Conservation (phyloP, 2,329 filamentous ascomycete species). For the Ambrosiella xylebori region DNA sequence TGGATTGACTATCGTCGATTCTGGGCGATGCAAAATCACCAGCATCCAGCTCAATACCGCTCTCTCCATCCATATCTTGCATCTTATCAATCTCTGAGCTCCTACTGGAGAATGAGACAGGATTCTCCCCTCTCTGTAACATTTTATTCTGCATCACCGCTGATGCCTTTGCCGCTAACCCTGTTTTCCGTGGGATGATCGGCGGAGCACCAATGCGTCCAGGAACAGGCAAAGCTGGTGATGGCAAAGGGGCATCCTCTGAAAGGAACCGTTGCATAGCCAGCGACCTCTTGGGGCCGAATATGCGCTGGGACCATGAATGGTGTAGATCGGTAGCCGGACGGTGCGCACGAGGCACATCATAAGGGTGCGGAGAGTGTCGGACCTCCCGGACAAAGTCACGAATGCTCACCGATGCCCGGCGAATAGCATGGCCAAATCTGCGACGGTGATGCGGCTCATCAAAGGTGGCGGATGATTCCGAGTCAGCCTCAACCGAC, state of each 20-base stretch:
- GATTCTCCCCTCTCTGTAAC: conserved; percentile 3
- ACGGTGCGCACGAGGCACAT: not conserved
- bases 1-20: no score
- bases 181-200: conserved; percentile 40
- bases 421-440: not conserved
- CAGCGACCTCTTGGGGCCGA: no score
- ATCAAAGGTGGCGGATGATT: not conserved
- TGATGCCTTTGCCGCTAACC: conserved; percentile 43
- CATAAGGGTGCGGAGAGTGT: no score
- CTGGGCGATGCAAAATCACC: conserved; percentile 18
- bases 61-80: not conserved
- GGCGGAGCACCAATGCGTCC: conserved; percentile 37
- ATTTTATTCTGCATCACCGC: conserved; percentile 42
- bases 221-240: conserved; percentile 23
- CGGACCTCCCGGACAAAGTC: not conserved
- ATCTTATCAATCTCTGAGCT: not conserved
- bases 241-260: conserved; percentile 13
- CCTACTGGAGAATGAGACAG: not conserved
- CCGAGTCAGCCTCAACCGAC: no score
- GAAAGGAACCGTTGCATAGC: no score
- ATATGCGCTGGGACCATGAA: no score
- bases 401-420: not conserved
- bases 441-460: not conserved
- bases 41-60: conserved; percentile 17
- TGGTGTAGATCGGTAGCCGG: not conserved